Percentiles rank a stretch among this genome's conserved stretches.
These are phyloP conservation scores for Penicillium daleae DNA, from an alignment of 495 filamentous ascomycete species.

Conservation along the genomic window DNA sequence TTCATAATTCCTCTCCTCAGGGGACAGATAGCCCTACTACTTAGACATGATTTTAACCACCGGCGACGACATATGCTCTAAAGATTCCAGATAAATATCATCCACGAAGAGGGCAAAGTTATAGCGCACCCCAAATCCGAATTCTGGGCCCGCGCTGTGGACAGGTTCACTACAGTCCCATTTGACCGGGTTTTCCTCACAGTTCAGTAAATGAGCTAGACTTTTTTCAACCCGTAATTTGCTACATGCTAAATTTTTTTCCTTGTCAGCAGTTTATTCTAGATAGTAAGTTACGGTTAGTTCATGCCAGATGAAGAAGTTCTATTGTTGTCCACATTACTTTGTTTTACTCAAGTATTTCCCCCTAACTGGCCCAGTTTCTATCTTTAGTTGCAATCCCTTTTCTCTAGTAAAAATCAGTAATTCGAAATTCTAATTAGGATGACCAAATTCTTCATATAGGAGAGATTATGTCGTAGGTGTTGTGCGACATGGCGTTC, in stretches of 20 bases:
- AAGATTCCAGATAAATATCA: not conserved
- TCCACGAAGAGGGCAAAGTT: not conserved
- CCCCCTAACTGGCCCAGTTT: not conserved
- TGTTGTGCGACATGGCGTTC: not conserved
- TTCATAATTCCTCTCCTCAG: not conserved
- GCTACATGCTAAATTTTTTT: too few relatives aligned
- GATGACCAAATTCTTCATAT: not conserved
- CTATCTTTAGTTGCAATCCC: not conserved
- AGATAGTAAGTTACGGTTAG: not conserved
- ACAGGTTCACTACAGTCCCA: too few relatives aligned
- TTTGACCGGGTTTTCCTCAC: too few relatives aligned
- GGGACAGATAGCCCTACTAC: not conserved
- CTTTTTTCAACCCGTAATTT: too few relatives aligned
- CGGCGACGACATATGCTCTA: not conserved
- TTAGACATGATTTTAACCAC: not conserved
- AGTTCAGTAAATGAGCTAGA: too few relatives aligned
- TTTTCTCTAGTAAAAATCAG: not conserved
- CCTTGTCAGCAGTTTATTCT: not conserved
- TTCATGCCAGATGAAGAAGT: not conserved
- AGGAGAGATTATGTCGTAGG: not conserved
- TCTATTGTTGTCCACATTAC: not conserved
- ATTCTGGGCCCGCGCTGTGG: not conserved
- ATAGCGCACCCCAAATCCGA: not conserved
- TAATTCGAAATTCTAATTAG: not conserved
- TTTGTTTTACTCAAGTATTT: not conserved